Percentiles rank a stretch among this genome's conserved stretches.
These are phyloP conservation scores for Xylariaceae sp. DNA, from an alignment of 2,329 filamentous ascomycete species.

Conservation along the genomic window DNA sequence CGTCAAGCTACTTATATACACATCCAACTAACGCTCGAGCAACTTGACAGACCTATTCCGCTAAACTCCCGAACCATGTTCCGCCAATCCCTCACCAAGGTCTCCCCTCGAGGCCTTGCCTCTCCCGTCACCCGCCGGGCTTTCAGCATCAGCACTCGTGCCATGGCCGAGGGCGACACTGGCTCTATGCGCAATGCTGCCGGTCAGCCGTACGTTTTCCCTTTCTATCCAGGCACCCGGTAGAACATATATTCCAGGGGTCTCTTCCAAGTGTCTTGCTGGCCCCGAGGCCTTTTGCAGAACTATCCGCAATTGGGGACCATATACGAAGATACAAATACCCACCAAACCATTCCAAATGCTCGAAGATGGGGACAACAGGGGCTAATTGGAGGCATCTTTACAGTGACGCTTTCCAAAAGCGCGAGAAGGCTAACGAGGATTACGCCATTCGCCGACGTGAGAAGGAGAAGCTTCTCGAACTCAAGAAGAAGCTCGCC, in stretches of 20 bases:
- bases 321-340: constrained; percentile 10
- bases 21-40: no score
- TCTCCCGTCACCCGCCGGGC: constrained; percentile 46
- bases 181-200: constrained; percentile 54
- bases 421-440: constrained; percentile 84
- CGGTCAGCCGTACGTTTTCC: constrained; percentile 45
- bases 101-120: constrained; percentile 50
- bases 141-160: constrained; percentile 60
- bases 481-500: constrained; percentile 67
- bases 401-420: constrained; percentile 81
- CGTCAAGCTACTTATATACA: no score
- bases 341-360: not conserved
- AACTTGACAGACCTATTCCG: no score
- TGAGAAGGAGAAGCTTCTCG: constrained; percentile 84
- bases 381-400: not conserved
- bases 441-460: constrained; percentile 79
- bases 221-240: not conserved
- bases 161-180: constrained; percentile 67
- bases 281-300: not conserved
- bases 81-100: constrained; percentile 57
- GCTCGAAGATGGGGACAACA: not conserved
- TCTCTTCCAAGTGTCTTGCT: not conserved
- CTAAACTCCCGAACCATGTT: constrained; percentile 48
- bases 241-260: not conserved
- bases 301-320: not conserved